Base-by-base conservation (phyloP, 2,329 filamentous ascomycete genomes). In the Myriosclerotinia duriaeana region DNA sequence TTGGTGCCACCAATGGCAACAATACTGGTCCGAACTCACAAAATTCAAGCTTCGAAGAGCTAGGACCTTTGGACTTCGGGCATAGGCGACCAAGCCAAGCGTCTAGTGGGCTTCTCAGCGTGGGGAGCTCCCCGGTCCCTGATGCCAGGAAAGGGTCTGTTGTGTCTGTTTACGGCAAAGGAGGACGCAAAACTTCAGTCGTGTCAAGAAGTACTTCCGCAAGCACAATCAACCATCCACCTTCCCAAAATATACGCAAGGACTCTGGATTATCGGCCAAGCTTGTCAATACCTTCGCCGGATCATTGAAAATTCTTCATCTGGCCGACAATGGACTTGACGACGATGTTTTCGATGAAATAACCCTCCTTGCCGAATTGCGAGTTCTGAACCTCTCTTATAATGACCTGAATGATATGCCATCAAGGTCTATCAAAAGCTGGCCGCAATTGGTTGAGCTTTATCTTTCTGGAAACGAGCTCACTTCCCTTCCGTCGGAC, bases 281-380 rank as follows among this genome's bases (percentile, higher is more conserved):
- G 72, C 80, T 96, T 66, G 86, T 88, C 22, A 91, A 89, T 70
- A 99, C 95, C 0, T 98, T 99, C 81, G 91, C 92, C 11, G 89
- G 88, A 8, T 96, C 93, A 7, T 80, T 99, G 69, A 85, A 89
- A 61, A 90, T 96, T 74, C 80, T 99, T 0, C 94, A 92, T 74
- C 82, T 99, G 67, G 95, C 95, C 9, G 95, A 99, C 76, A 99
- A 99, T 76, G 87, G 93, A 68, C 84, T 99, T 34, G 91, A 95
- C 66, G 95, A 98, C 73, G 94, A 98, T 73, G 90, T 97, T 0
- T 98, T 98, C 76, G 93, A 97, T 71, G 91, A 98, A 77, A 83
- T 99, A 54, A 91, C 87, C 0, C 82, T 94, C 3, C 84, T 98
- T 5, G 84, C 87, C 2, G 95, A 98, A 78, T 80, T 99, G 62